These are phyloP conservation scores for Medicago lupulina DNA, from an alignment of 306 rosid species.

Conservation along the genomic window DNA sequence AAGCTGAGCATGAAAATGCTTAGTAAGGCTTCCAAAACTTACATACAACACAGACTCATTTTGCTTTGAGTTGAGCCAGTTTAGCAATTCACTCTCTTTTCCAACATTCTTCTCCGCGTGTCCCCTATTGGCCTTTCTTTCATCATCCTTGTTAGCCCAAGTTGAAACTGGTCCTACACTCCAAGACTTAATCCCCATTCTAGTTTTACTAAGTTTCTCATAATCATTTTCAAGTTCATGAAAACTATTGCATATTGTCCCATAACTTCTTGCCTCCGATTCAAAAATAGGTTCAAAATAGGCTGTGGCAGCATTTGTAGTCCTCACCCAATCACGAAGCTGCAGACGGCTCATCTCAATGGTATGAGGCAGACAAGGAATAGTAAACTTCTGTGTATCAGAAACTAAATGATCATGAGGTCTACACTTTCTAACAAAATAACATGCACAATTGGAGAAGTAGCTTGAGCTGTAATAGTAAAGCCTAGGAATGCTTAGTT, in stretches of 20 bases:
- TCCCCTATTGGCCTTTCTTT: slow-evolving; percentile 12
- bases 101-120: background rate
- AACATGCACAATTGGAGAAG: slow-evolving; percentile 3
- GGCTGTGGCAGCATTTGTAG: background rate
- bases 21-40: slow-evolving; percentile 40
- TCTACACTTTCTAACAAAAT: slow-evolving; percentile 7
- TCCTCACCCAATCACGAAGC: background rate
- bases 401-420: slow-evolving; percentile 37
- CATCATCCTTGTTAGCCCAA: slow-evolving; percentile 25
- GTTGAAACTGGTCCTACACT: slow-evolving; percentile 41
- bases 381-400: slow-evolving; percentile 14
- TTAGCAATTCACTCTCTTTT: slow-evolving; percentile 10
- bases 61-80: slow-evolving; percentile 43
- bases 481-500: slow-evolving; percentile 43
- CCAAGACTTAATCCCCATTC: slow-evolving; percentile 41
- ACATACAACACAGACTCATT: slow-evolving; percentile 38
- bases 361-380: slow-evolving; percentile 30
- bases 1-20: slow-evolving; percentile 25
- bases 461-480: slow-evolving; percentile 41
- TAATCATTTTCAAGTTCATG: slow-evolving; percentile 40
- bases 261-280: slow-evolving; percentile 42
- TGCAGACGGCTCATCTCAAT: slow-evolving; percentile 35
- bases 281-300: background rate
- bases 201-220: slow-evolving; percentile 27
- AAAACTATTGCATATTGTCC: slow-evolving; percentile 38